Base-by-base conservation (phyloP, 1,139 yeast genomes). In the Hyphopichia wangnamkhiaoensis region DNA sequence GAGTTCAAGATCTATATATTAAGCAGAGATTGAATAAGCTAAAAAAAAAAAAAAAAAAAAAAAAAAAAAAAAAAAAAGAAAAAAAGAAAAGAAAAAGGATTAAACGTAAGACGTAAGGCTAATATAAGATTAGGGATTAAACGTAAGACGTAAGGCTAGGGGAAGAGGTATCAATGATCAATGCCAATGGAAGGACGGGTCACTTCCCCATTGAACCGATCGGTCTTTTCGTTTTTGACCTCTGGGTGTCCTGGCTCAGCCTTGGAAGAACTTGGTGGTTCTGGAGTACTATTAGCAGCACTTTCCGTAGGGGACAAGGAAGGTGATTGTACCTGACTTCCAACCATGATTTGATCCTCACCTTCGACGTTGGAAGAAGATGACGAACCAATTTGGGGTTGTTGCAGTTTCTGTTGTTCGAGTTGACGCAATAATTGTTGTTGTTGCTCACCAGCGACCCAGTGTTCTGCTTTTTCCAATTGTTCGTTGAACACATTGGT, bases 401-500 rank as follows among this genome's bases (percentile, higher is more conserved):
- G 10, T 21, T 21, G 24, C 24, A 21, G 24, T 7, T 21, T 7
- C 7, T 21, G 24, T 10, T 21, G 24, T 21, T 21, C 24, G 7
- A 21, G 10, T 28, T 28, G 31, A n/a, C 31, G n/a, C 15, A 5
- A 5, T 16, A 28, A 28, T 5, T 28, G n/a, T 17, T n/a, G 15
- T 4, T 41, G 44, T 31, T 33, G 35, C 40, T 63, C 65, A 12
- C 74, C 74, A 28, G 73, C 79, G 6, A 80, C 79, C 97, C 97
- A 91, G 25, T 71, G 67, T 57, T 91, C 97, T 1, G 96, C 96
- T 48, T 82, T 81, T 36, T 79, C 84, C 43, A 93, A 68, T 39
- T 91, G 90, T 31, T 85, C 91, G 56, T 85, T 91, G 46, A 94
- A 90, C 8, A 90, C 91, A 36, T 75, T 76, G 45, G 90, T 89